Evolutionary conservation across 768 basidiomycete species (phyloP).

Genomic region (Agaricus blazei): DNA sequence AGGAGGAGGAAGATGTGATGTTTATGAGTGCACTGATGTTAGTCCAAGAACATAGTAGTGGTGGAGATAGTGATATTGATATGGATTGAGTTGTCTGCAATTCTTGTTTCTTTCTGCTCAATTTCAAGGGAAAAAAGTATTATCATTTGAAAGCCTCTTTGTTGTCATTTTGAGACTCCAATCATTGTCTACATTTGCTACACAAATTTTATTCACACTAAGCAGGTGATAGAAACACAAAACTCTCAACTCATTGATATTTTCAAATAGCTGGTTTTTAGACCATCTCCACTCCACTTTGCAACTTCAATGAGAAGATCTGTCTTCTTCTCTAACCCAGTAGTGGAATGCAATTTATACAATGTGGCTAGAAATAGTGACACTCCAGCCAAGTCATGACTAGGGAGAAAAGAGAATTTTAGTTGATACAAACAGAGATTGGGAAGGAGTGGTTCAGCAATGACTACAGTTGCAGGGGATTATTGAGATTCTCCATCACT

Average conservation of each 20-base stretch:
- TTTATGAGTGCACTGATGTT: too few relatives aligned
- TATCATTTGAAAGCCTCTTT: neutral
- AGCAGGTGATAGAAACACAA: neutral
- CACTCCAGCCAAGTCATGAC: neutral
- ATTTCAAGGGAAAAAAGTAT: neutral
- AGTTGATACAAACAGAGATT: constrained; percentile 60
- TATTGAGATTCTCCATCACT: constrained; percentile 14
- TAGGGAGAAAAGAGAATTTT: neutral
- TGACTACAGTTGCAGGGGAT: constrained; percentile 67
- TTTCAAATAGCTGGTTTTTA: constrained; percentile 73
- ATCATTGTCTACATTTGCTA: too few relatives aligned
- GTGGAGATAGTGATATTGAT: neutral
- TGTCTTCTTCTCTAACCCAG: constrained; percentile 72
- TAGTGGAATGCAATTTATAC: constrained; percentile 74
- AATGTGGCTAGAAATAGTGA: constrained; percentile 55
- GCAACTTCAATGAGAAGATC: constrained; percentile 70
- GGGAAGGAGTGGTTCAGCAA: constrained; percentile 77
- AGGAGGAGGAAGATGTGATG: constrained; percentile 6
- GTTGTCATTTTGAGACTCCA: neutral
- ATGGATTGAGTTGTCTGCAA: neutral
- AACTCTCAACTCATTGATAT: constrained; percentile 47
- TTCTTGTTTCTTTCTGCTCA: neutral
- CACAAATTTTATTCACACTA: too few relatives aligned
- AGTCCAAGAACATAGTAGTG: too few relatives aligned
- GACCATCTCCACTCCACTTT: constrained; percentile 83